Evolutionary conservation across 495 filamentous ascomycete genomes (phyloP), one percentile per base, ranked within the genome.

Genomic region (Thermochaetoides thermophila): DNA sequence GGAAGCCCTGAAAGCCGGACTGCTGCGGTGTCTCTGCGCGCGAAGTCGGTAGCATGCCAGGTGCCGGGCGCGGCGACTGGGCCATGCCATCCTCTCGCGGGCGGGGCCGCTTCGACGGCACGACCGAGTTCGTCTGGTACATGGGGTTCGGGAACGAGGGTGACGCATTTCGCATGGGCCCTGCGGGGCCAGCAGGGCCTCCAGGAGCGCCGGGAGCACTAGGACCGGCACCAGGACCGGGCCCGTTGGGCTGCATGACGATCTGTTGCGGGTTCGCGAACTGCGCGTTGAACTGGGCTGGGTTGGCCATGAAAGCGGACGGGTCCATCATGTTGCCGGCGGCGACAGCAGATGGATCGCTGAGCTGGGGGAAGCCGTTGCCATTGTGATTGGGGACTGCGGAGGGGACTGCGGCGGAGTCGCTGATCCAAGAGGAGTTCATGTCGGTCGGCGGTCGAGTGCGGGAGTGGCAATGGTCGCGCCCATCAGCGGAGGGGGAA

Each of bases 11-110:
- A 64, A 63, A 76, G 66, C 31, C 66, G 56, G 44, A 71, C 43
- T 91, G 80, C 45, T 82, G 78, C 19, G 87, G 87, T 18, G 87
- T 96, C 45, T 93, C 86, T 43, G 87, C 86, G 55, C 86, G 84
- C 55, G 87, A 93, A 21, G 71, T 74, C 19, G 79, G 73, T 17
- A 84, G 55, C 51, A 76, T 76, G 15, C 75, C 76, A 11, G 81
- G 75, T 24, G 74, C 71, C 53, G 74, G 81, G 48, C 77, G 70
- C 35, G 86, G 85, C 19, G 86, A 93, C 60, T 79, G 76, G 34
- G 70, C 72, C 42, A 89, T 69, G 38, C 73, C 81, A 58, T 94
- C 85, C 57, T 91, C 84, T 44, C 71, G 60, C 17, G 83, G 81
- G 36, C 85, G 71, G 22, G 81, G 71, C 45, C 85, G 71, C 53